Conservation (phyloP, 2,329 filamentous ascomycete species). For the Hypocrella siamensis region DNA sequence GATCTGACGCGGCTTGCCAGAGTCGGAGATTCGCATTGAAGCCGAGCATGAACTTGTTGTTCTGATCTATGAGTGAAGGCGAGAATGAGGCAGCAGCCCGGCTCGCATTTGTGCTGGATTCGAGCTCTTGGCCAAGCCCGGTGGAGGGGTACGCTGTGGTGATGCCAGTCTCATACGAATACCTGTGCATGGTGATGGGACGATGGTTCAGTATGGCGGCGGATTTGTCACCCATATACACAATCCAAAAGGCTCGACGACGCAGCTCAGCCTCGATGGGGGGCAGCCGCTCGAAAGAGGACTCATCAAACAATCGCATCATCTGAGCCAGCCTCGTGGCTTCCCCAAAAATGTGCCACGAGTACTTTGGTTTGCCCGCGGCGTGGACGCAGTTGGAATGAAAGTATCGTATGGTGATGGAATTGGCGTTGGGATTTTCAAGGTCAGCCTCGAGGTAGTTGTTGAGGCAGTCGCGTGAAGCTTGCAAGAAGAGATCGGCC, state of each 20-base stretch:
- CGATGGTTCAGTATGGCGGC: constrained; percentile 22
- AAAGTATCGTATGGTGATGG: constrained; percentile 26
- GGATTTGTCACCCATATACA: constrained; percentile 24
- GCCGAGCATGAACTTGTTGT: constrained; percentile 20
- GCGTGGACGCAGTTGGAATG: constrained; percentile 29
- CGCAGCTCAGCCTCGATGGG: constrained; percentile 22
- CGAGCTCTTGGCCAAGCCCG: constrained; percentile 13
- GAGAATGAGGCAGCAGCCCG: constrained; percentile 5
- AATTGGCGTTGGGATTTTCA: constrained; percentile 24
- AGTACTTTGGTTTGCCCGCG: constrained; percentile 23
- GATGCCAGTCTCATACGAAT: constrained; percentile 23
- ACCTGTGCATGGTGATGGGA: constrained; percentile 27
- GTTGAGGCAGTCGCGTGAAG: constrained; percentile 20
- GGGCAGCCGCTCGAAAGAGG: constrained; percentile 16
- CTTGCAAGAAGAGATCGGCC: constrained; percentile 21
- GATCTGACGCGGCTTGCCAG: constrained; percentile 23
- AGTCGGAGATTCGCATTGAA: constrained; percentile 26
- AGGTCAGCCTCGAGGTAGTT: constrained; percentile 24
- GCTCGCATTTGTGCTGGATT: constrained; percentile 4
- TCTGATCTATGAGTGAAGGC: constrained; percentile 7
- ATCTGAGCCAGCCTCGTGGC: constrained; percentile 24
- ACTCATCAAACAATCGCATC: constrained; percentile 26
- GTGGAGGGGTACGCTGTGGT: constrained; percentile 19
- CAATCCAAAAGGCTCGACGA: constrained; percentile 20
- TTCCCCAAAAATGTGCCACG: constrained; percentile 29